Evolutionary conservation across 768 basidiomycete genomes (phyloP), one percentile per base, ranked within the genome.

Genomic region (Suillus ampliporus): DNA sequence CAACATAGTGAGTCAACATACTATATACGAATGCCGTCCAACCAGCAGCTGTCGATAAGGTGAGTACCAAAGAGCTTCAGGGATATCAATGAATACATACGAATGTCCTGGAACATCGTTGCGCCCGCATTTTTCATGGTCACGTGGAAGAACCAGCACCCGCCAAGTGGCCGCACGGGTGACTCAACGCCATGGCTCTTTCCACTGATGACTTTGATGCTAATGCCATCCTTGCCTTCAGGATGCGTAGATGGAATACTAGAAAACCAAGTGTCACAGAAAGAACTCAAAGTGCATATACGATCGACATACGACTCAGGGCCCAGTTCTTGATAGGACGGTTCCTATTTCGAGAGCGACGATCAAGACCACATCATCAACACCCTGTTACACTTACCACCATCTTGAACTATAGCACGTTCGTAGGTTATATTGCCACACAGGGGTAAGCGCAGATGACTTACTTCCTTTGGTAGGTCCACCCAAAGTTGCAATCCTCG

Each of bases 11-110:
- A 40, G 26, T 0, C 43, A 58, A 71, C 89, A 65, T 71, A 93
- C 92, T 82, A 74, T 95, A 97, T 31, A 90, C 78, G 71, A 98
- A 97, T 0, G 91, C 75, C 7, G 94, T 97, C 97, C 97, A 99
- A 19, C 89, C 90, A n/a, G 79, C 67, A 6, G 92, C 92, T 92
- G 61, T 13, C 48, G 35, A 51, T 48, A 9, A 61, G 21, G 34
- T 54, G 52, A 54, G 58, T 28, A 11, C 31, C 13, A 9, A 34
- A 5, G 11, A 26, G 38, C 10, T 56, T 19, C 38, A 23, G 58
- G 58, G 1, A n/a, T 44, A 47, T 40, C 41, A 17, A 40, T n/a
- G 46, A 41, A 23, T 15, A 77, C 89, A 71, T 66, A 88, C 92
- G 95, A 44, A 98, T 80, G 11, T 89, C 86, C 72, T 96, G 96